Base-by-base conservation (phyloP, 805 yeast genomes). In the Metschnikowia colocasiae region DNA sequence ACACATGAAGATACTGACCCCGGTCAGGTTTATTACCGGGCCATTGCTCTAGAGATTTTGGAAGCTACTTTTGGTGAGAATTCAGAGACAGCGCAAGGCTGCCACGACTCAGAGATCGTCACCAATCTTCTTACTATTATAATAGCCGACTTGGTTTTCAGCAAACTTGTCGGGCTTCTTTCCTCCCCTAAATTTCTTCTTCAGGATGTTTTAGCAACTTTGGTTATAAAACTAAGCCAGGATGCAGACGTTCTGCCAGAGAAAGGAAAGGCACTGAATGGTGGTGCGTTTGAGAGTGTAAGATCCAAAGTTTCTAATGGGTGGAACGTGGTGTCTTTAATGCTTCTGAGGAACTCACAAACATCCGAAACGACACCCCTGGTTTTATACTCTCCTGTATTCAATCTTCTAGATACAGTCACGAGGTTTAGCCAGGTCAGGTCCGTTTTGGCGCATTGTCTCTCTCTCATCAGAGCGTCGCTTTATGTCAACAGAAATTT, bases 351-450 rank as follows among this genome's bases (percentile, higher is more conserved):
- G 4, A n/a, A 29, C 7, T 10, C n/a, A n/a, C 20, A 6, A 3
- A 9, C n/a, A n/a, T 12, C 34, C 3, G 23, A 29, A 13, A 16
- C 25, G 7, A 27, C 18, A 13, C 42, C 42, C n/a, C n/a, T 42
- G 9, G 32, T 52, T 2, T 30, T 47, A 2, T 45, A 49, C 25
- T 55, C 61, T 9, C 55, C 62, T 4, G 46, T 61, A 7, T 45
- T 60, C 36, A 43, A 48, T 13, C 49, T 62, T 9, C 4, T 59
- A 9, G 57, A 60, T 40, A 51, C 59, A 1, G 12, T 61, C 23
- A 54, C 59, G 7, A 41, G 45, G 23, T 47, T 62, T 33, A 53
- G 57, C 22, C 26, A 34, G 25, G 39, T 58, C 22, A 58, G 57
- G 35, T 63, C 64, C 8, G 36, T 60, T 16, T 39, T 58, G 10